Base-by-base conservation (phyloP, 176 grass and related monocot species). In the Carex littledalei region DNA sequence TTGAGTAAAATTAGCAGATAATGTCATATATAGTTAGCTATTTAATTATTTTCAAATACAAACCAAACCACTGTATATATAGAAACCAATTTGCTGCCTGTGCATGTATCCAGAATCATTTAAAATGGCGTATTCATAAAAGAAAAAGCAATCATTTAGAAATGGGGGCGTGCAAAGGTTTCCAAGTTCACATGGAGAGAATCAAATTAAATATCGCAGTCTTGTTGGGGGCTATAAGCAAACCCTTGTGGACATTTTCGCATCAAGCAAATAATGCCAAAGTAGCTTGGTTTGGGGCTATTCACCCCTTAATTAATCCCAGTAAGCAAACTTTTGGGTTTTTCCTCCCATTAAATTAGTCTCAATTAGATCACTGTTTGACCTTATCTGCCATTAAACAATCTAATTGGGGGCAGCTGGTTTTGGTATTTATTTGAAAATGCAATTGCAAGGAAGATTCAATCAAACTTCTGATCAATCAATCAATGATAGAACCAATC, bases 171-270 rank as follows among this genome's bases (percentile, higher is more conserved):
- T 83, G 63, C 22, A 7, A 83, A 83, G 35, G 3, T 67, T 83
- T 68, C 81, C 41, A 69, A 83, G 81, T 45, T 83, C 81, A 83
- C 81, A 83, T 68, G 81, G 45, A 20, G 81, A 52, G 61, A 39
- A 69, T 83, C 61, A 50, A 83, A 83, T 67, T 26, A 65, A 45
- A 83, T 66, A 83, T 37, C 60, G 15, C 22, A 24, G 1, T 64
- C 24, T 62, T 80, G 55, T 31, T 80, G 9, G 79, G 56, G 32
- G 34, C 57, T 61, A 81, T 81, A 81, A 81, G 56, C 79, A 63
- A 81, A 72, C 14, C 21, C 16, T 69, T 83, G 69, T 68, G 43
- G 63, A 69, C 43, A 47, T 83, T 69, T 83, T 83, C 61, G 9
- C 45, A 67, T 69, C 45, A 67, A 83, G 4, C 49, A 78, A 83